These are phyloP conservation scores for Drosera capensis DNA, from an alignment of 148 eudicot genomes.

Conservation along the genomic window DNA sequence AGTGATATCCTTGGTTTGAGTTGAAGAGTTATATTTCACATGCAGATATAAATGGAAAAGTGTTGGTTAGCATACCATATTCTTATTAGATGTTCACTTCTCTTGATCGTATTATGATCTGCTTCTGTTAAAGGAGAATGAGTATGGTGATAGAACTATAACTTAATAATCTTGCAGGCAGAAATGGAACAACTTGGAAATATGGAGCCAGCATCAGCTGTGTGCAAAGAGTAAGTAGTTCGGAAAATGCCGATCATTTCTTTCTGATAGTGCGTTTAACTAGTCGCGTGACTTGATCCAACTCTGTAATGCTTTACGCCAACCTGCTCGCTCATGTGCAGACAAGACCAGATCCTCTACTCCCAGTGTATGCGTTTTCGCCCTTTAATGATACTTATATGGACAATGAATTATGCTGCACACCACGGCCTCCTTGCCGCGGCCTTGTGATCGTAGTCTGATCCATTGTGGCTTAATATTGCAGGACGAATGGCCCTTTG, in stretches of 20 bases:
- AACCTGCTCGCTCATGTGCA: slow-evolving; percentile 39
- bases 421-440: too few species aligned
- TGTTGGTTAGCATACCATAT: too few species aligned
- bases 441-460: not conserved
- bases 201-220: slow-evolving; percentile 50
- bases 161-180: slow-evolving; percentile 52
- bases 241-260: not conserved
- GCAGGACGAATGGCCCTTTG: slow-evolving; percentile 36
- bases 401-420: too few species aligned
- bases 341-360: slow-evolving; percentile 74
- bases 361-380: slow-evolving; percentile 38
- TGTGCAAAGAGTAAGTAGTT: slow-evolving; percentile 63
- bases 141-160: too few species aligned
- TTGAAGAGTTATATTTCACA: too few species aligned
- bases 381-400: not conserved
- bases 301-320: slow-evolving; percentile 3
- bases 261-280: not conserved
- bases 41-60: too few species aligned
- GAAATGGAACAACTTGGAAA: slow-evolving; percentile 72
- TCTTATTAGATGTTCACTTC: too few species aligned
- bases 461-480: not conserved
- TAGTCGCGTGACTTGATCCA: too few species aligned
- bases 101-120: too few species aligned
- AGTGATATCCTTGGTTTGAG: too few species aligned
- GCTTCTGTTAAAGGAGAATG: too few species aligned